Conservation (phyloP, 306 rosid genomes). For the Castanospermum australe region DNA sequence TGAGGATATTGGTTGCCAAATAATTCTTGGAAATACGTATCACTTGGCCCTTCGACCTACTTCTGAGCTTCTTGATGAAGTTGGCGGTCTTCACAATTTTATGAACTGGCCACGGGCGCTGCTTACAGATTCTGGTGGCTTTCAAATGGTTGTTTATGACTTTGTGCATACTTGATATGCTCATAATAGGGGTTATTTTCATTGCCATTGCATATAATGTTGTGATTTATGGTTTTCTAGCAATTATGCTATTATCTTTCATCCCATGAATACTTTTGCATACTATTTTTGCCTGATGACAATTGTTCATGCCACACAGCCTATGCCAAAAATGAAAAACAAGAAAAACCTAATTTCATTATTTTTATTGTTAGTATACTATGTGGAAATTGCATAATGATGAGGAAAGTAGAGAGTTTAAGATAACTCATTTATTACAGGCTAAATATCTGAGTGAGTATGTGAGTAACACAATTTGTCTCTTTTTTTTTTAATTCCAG, state of each 20-base stretch:
- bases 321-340: not conserved
- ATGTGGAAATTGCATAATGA: not conserved
- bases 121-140: slow-evolving; percentile 97
- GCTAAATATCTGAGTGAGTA: not conserved
- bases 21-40: slow-evolving; percentile 94
- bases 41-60: slow-evolving; percentile 94
- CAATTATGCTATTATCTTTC: slow-evolving; percentile 11
- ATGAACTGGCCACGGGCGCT: slow-evolving; percentile 97
- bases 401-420: not conserved
- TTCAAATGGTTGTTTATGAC: slow-evolving; percentile 75
- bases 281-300: not conserved
- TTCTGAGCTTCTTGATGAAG: slow-evolving; percentile 86
- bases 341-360: not conserved
- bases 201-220: not conserved
- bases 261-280: not conserved
- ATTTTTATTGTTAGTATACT: not conserved
- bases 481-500: no score
- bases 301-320: not conserved
- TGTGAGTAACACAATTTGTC: not conserved
- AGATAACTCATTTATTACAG: not conserved
- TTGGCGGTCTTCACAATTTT: slow-evolving; percentile 87
- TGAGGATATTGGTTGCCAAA: slow-evolving; percentile 94
- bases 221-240: slow-evolving; percentile 14
- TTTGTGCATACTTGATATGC: not conserved
- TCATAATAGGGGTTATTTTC: not conserved